Evolutionary conservation across 2,329 filamentous ascomycete species (phyloP), one percentile per base, ranked within the genome.

Genomic region (Chaetomium globosum): DNA sequence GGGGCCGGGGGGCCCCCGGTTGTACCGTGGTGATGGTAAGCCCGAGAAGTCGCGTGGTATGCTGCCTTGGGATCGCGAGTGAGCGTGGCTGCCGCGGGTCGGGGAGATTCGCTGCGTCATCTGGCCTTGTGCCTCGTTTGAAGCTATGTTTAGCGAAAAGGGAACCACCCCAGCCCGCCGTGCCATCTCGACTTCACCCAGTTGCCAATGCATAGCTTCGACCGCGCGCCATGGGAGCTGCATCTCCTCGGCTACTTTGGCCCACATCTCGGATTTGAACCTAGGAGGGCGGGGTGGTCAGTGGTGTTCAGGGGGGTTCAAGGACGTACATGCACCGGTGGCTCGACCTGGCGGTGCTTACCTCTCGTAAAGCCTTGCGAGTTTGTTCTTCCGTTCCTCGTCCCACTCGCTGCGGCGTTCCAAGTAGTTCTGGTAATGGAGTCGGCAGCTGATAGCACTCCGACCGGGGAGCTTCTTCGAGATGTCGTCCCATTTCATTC

Each of bases 401-500:
- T 97, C 93, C 93, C 94, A 98, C 75, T 96, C 92, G 73, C 91
- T 93, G 64, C 93, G 85, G 73, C 93, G 86, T 78, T 99, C 95
- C 61, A 97, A 86, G 76, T 98, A 98, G 76, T 99, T 99, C 74
- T 98, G 94, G 77, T 97, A 98, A 75, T 97, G 93, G 59, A 98
- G 83, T 52, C 94, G 89, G 77, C 94, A 98, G 72, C 93, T 96
- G 73, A 97, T 97, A 64, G 93, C 89, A 78, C 93, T 97, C 72
- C 95, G 87, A 68, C 94, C 94, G 2, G 93, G 93, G 58, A 98
- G 81, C 62, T 89, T 87, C 80, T 94, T 96, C 68, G 92, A 96
- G 73, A 98, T 97, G 77, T 98, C 94, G 75, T 98, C 94, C 95
- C 94, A 98, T 76, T 98, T 98, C 92, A 97, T 97, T 9, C 92